Conservation (phyloP, 768 basidiomycete genomes). For the Sporobolomyces phaffii region DNA sequence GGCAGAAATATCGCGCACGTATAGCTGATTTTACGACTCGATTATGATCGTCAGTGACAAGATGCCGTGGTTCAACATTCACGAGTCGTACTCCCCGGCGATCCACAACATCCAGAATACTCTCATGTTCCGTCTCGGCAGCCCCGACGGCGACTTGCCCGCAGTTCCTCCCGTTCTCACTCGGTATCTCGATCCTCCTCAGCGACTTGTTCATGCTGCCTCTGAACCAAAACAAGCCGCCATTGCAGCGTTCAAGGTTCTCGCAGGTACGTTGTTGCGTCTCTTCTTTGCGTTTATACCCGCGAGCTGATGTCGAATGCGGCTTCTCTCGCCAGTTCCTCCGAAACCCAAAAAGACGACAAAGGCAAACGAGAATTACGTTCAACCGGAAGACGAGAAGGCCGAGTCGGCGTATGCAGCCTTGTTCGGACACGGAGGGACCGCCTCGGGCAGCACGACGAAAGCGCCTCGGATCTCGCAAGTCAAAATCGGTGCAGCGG, state of each 20-base stretch:
- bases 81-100: conserved; percentile 76
- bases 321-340: conserved; percentile 42
- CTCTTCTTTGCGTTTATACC: background rate
- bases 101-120: conserved; percentile 90
- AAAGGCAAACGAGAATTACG: conserved; percentile 25
- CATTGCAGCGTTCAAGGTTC: conserved; percentile 65
- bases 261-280: conserved; percentile 56
- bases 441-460: background rate
- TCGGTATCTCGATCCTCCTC: conserved; percentile 78
- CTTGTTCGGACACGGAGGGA: conserved; percentile 19
- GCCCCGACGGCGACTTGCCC: conserved; percentile 65
- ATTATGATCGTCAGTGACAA: conserved; percentile 52
- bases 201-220: conserved; percentile 60
- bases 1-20: background rate
- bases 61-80: conserved; percentile 68
- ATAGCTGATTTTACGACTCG: no score
- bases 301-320: background rate
- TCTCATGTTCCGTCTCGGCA: conserved; percentile 67
- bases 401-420: conserved; percentile 2
- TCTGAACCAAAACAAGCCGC: conserved; percentile 57
- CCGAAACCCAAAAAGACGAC: conserved; percentile 36
- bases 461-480: conserved; percentile 19
- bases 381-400: conserved; percentile 7
- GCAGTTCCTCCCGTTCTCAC: conserved; percentile 77
- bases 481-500: background rate